Evolutionary conservation across 257 asterid genomes (phyloP).

Genomic region (Plectranthus barbatus): DNA sequence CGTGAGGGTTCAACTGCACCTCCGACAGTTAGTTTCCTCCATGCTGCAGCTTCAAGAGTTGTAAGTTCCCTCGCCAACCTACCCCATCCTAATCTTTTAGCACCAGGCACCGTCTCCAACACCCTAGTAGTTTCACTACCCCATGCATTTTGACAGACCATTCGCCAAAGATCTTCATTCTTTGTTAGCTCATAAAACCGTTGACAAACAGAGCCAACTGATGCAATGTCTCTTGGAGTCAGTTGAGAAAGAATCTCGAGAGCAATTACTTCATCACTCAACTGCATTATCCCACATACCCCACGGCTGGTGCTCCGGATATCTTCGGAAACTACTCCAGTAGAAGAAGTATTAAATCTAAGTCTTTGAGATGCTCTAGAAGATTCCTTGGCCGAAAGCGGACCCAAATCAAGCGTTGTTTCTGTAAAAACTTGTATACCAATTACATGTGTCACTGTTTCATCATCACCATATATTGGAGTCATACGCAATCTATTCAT

Average conservation of each 20-base stretch:
- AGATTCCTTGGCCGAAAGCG: conserved; percentile 57
- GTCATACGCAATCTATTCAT: conserved; percentile 44
- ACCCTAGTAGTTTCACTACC: conserved; percentile 69
- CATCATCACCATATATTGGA: conserved; percentile 44
- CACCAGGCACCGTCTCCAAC: conserved; percentile 66
- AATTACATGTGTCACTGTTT: conserved; percentile 45
- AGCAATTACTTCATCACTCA: conserved; percentile 71
- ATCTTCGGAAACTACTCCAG: conserved; percentile 20
- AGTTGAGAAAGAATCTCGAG: conserved; percentile 55
- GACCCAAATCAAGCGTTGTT: conserved; percentile 64
- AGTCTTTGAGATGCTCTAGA: conserved; percentile 33
- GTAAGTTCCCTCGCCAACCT: conserved; percentile 84
- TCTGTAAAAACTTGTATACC: conserved; percentile 70
- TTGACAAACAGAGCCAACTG: conserved; percentile 65
- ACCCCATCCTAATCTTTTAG: conserved; percentile 75
- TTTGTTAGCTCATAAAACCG: conserved; percentile 56
- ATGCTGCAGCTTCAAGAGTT: conserved; percentile 79
- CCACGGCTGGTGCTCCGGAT: conserved; percentile 37
- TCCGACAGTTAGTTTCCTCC: conserved; percentile 77
- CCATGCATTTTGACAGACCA: conserved; percentile 87
- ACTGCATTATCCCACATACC: conserved; percentile 53
- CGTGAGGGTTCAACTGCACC: conserved; percentile 92
- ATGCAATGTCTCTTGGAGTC: conserved; percentile 77
- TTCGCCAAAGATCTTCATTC: conserved; percentile 77
- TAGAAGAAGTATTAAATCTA: conserved; percentile 37